Base-by-base conservation (phyloP, 371 early-diverging fungal species). In the Circinella minor region DNA sequence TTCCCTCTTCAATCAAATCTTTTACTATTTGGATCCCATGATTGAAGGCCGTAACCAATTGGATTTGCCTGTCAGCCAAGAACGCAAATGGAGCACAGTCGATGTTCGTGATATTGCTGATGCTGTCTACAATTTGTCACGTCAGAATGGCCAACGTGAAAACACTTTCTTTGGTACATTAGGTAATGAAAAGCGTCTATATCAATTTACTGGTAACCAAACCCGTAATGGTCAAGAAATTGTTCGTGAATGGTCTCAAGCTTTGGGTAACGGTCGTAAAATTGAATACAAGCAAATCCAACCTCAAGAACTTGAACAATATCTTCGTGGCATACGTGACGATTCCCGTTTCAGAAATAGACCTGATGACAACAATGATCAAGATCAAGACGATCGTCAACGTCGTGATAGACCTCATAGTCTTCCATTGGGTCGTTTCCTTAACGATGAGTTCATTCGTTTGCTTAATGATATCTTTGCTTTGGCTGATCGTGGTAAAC, bases 11-110 rank as follows among this genome's bases (percentile, higher is more conserved):
- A 71, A 72, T 51, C 82, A 82, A 59, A 15, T 74, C 14, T 77
- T 77, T 59, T 82, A 82, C 68, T 82, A 64, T 10, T 47, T 80
- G 73, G 75, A 75, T 34, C 80, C 78, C 46, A 66, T 72, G 51
- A 64, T 80, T 3, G 77, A 78, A 55, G 65, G 70, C 27, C 69
- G 78, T 13, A 75, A 74, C 66, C 57, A 54, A 11, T 7, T 82
- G 6, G 15, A 46, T 34, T 65, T 80, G 39, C 78, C 80, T 55
- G 72, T 82, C 8, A 70, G 74, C 36, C 62, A 72, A 27, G 71
- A 78, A 36, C 57, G 55, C 37, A 73, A 73, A 59, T 83, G 81
- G 81, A 55, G 69, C 20, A 37, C 70, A 17, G 72, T 83, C 34
- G 74, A 79, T 60, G 20, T 81, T 61, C 72, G 74, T 17, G 83